phyloP scores from a whole-genome alignment of 2,329 filamentous ascomycete genomes.

The Fusarium pseudocircinatum region DNA sequence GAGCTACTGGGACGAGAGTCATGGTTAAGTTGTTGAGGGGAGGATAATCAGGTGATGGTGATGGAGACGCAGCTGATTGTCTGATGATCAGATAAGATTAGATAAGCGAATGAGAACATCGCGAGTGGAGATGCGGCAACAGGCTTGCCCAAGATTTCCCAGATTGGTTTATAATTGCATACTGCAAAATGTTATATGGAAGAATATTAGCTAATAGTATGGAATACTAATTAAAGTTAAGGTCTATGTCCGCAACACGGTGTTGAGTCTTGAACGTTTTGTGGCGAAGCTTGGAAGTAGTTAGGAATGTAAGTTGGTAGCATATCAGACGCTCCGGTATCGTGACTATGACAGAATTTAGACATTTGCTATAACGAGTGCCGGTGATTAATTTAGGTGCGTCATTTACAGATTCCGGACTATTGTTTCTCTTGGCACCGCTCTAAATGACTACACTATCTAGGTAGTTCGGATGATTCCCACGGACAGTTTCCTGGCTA shows the following conservation, averaged over 20 bases:
- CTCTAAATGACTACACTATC: neutral
- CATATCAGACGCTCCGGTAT: neutral
- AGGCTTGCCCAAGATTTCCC: neutral
- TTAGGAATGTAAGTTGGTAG: neutral
- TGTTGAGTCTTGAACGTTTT: neutral
- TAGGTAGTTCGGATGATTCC: neutral
- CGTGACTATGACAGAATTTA: fast-evolving
- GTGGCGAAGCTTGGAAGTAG: neutral
- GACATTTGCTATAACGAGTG: neutral
- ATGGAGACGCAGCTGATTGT: neutral
- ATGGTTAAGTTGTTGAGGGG: neutral
- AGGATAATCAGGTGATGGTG: neutral
- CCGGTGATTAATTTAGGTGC: no score
- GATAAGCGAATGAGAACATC: neutral
- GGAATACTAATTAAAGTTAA: no score
- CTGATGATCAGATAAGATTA: slow-evolving; percentile 20
- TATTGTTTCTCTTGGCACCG: neutral
- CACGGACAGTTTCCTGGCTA: neutral
- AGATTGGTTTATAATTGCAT: neutral
- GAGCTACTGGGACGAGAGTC: neutral
- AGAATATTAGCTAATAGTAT: neutral
- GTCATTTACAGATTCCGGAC: neutral
- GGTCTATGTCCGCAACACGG: neutral
- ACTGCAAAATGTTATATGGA: neutral
- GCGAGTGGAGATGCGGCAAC: neutral